Evolutionary conservation across 1,139 yeast species (phyloP).

Genomic region (Saccharomyces pastorianus): DNA sequence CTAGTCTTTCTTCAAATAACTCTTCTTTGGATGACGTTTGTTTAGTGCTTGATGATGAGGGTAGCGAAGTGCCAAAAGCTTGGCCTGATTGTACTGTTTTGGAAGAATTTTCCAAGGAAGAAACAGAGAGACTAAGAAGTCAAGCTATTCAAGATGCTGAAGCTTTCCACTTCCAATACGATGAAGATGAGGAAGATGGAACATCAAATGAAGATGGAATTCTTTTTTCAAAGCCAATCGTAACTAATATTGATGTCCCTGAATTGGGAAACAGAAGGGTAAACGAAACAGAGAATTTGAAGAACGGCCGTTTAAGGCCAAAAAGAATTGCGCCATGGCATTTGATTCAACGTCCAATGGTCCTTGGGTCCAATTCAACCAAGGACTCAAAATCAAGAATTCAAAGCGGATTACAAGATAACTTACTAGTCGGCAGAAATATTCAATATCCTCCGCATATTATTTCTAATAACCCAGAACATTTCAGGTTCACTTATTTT

Average conservation of each 20-base stretch:
- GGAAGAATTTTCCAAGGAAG: slow-evolving; percentile 70
- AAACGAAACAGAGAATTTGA: slow-evolving; percentile 57
- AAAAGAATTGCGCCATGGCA: slow-evolving; percentile 75
- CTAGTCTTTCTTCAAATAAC: slow-evolving; percentile 49
- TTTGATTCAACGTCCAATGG: slow-evolving; percentile 28
- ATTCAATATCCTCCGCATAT: slow-evolving; percentile 37
- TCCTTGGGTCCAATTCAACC: slow-evolving; percentile 9
- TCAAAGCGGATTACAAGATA: slow-evolving; percentile 18
- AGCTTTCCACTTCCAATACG: slow-evolving; percentile 33
- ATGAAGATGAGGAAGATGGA: slow-evolving; percentile 25
- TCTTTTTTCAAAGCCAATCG: slow-evolving; percentile 36
- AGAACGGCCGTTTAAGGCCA: slow-evolving; percentile 60
- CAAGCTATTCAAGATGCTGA: slow-evolving; percentile 39
- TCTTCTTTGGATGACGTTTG: slow-evolving; percentile 87
- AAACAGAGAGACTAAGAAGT: slow-evolving; percentile 41
- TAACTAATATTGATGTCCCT: slow-evolving; percentile 37
- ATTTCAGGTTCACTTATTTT: slow-evolving; percentile 77
- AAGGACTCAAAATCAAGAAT: slow-evolving; percentile 9
- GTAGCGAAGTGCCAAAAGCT: slow-evolving; percentile 26
- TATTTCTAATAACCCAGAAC: slow-evolving; percentile 38
- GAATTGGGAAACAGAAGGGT: slow-evolving; percentile 40
- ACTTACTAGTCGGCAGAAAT: slow-evolving; percentile 28
- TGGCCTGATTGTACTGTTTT: slow-evolving; percentile 84
- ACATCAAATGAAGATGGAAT: slow-evolving; percentile 23
- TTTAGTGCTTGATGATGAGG: slow-evolving; percentile 55